Percentiles rank a stretch among this genome's conserved stretches.
phyloP scores from a whole-genome alignment of 1,284 basidiomycete genomes.

The Ganoderma resinaceum region DNA sequence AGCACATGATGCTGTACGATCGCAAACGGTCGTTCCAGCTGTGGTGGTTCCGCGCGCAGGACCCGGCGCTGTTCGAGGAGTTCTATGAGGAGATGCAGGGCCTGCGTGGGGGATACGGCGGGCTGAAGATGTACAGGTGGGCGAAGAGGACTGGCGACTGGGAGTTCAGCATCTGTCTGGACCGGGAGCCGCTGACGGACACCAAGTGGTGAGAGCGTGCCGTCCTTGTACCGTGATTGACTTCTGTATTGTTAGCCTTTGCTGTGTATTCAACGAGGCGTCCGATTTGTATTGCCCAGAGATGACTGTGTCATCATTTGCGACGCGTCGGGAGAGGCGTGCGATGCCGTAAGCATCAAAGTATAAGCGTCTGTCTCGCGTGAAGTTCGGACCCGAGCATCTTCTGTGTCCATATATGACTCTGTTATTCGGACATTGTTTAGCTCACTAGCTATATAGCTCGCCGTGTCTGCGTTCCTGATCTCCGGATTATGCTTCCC shows the following conservation, averaged over 20 bases:
- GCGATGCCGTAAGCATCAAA: not conserved
- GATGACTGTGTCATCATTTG: not conserved
- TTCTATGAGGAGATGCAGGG: conserved; percentile 30
- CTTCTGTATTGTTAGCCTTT: not conserved
- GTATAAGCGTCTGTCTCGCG: not conserved
- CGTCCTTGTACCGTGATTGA: not conserved
- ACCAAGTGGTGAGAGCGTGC: conserved; percentile 30
- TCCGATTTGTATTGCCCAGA: not conserved
- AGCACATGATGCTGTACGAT: conserved; percentile 48
- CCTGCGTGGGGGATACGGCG: conserved; percentile 28
- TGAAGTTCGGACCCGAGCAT: not conserved
- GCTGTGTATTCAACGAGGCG: not conserved
- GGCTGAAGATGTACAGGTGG: conserved; percentile 43
- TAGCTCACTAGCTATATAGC: no score
- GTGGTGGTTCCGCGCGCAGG: conserved; percentile 35
- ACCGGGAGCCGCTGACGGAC: conserved; percentile 30
- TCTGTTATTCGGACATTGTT: no score
- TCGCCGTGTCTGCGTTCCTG: no score
- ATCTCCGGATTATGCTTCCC: no score
- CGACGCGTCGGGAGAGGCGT: not conserved
- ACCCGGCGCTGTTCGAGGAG: conserved; percentile 25
- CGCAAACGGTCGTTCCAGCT: conserved; percentile 45
- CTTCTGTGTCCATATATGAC: no score
- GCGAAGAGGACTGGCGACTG: conserved; percentile 39
- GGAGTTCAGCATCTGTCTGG: conserved; percentile 39